phyloP scores from a whole-genome alignment of 768 basidiomycete genomes.

The Macrolepiota albuminosa region DNA sequence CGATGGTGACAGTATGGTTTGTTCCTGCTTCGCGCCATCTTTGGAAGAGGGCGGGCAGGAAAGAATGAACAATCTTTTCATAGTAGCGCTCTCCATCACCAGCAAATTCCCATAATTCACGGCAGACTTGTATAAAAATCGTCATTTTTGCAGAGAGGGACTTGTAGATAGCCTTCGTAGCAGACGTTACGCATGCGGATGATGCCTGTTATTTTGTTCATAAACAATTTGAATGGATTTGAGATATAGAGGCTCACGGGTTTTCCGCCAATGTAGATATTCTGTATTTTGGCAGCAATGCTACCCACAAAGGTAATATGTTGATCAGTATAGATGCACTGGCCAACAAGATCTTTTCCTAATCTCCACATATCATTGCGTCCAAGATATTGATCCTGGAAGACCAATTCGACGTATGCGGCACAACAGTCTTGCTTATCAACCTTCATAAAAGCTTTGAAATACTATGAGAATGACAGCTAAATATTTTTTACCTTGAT shows the following conservation, averaged over 20 bases:
- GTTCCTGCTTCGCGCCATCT: slow-evolving; percentile 83
- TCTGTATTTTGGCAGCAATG: slow-evolving; percentile 77
- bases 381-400: slow-evolving; percentile 93
- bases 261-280: slow-evolving; percentile 66
- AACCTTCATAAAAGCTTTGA: slow-evolving; percentile 40
- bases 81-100: slow-evolving; percentile 94
- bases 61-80: slow-evolving; percentile 97
- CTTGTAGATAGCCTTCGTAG: slow-evolving; percentile 87
- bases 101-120: slow-evolving; percentile 95
- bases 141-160: slow-evolving; percentile 89
- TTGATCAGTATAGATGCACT: slow-evolving; percentile 80
- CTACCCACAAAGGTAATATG: slow-evolving; percentile 83
- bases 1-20: slow-evolving; percentile 91
- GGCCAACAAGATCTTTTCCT: slow-evolving; percentile 72
- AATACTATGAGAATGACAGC: slow-evolving; percentile 2
- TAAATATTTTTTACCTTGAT: slow-evolving; percentile 50
- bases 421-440: slow-evolving; percentile 59
- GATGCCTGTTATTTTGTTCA: slow-evolving; percentile 49
- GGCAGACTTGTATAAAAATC: slow-evolving; percentile 94
- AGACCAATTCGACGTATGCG: slow-evolving; percentile 83
- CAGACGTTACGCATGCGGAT: slow-evolving; percentile 71
- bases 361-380: slow-evolving; percentile 97
- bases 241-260: slow-evolving; percentile 39
- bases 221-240: neutral
- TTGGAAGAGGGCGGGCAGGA: slow-evolving; percentile 83